A percentile compares a stretch with the other conserved stretches of the same genome.
Conservation (phyloP, 2,329 filamentous ascomycete genomes). For the Fusarium brevicatenulatum region DNA sequence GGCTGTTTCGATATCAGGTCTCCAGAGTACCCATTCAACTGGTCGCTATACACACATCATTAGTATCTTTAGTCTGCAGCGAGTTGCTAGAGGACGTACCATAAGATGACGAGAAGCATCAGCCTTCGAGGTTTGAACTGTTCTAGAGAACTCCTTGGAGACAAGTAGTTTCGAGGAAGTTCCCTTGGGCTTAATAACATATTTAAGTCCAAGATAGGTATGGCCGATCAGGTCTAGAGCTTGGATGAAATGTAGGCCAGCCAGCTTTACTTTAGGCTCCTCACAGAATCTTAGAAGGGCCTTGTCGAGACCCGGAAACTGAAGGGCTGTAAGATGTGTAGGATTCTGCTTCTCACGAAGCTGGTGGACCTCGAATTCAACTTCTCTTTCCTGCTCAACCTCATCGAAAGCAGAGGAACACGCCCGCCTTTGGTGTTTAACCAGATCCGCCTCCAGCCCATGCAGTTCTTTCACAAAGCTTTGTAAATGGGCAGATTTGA, state of each 20-base stretch:
- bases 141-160: not conserved
- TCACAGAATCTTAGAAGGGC: not conserved
- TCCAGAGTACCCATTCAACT: constrained; percentile 4
- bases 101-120: not conserved
- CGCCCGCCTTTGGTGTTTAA: rapidly evolving
- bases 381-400: constrained; percentile 67
- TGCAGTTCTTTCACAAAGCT: not conserved
- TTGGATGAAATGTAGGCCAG: not conserved
- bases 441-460: not conserved
- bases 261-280: not conserved
- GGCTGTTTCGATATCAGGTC: not conserved
- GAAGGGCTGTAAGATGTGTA: constrained; percentile 50
- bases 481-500: not conserved
- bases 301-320: constrained; percentile 57
- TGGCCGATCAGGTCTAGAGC: not conserved
- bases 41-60: not conserved
- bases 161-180: not conserved
- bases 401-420: constrained; percentile 67
- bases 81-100: not conserved
- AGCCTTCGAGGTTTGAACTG: not conserved
- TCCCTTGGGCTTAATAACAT: not conserved
- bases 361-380: constrained; percentile 67
- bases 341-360: constrained; percentile 65
- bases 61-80: not conserved
- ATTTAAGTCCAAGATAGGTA: not conserved